phyloP scores from a whole-genome alignment of 2,329 filamentous ascomycete genomes.

The Rhynchosporium agropyri region DNA sequence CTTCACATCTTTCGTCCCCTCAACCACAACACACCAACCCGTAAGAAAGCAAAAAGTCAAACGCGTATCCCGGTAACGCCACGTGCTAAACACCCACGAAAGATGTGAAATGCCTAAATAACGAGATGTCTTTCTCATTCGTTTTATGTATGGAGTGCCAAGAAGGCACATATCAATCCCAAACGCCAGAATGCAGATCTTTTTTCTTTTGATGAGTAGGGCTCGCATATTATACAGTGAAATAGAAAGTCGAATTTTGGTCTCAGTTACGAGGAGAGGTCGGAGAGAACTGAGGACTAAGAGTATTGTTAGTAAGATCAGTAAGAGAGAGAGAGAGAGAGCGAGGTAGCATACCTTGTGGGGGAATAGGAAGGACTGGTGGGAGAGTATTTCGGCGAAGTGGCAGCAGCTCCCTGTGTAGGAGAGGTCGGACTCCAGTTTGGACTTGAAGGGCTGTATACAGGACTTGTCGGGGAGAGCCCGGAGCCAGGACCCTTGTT shows the following conservation, averaged over 20 bases:
- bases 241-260: constrained; percentile 17
- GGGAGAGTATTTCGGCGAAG: constrained; percentile 46
- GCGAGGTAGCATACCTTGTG: constrained; percentile 10
- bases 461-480: constrained; percentile 40
- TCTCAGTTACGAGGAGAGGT: constrained; percentile 36
- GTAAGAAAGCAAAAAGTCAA: constrained; percentile 4
- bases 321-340: not conserved
- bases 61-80: constrained; percentile 10
- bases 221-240: constrained; percentile 39
- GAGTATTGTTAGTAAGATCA: constrained; percentile 22
- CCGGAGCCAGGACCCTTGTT: constrained; percentile 38
- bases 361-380: constrained; percentile 26
- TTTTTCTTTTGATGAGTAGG: constrained; percentile 31
- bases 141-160: constrained; percentile 9
- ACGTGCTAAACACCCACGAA: constrained; percentile 7
- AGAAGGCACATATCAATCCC: constrained; percentile 22
- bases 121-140: constrained; percentile 14
- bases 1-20: not conserved
- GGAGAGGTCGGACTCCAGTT: constrained; percentile 41
- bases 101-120: constrained; percentile 21
- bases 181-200: constrained; percentile 33
- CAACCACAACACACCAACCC: constrained; percentile 5
- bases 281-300: constrained; percentile 39
- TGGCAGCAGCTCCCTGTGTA: constrained; percentile 33
- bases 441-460: constrained; percentile 40